Evolutionary conservation across 805 yeast species (phyloP).

Genomic region (Ogataea glucozyma): DNA sequence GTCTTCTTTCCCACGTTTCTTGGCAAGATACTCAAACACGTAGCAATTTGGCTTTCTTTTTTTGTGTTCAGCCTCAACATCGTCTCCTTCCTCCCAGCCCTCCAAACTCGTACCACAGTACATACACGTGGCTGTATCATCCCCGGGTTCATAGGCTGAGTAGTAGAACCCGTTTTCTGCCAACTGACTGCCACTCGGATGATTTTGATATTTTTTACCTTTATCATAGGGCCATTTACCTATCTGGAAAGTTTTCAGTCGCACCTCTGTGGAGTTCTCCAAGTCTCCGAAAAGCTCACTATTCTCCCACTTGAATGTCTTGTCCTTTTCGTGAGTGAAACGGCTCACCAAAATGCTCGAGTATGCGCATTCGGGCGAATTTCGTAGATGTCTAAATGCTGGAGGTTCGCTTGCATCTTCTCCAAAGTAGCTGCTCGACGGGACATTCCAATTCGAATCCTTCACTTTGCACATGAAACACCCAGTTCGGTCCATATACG

Average conservation of each 20-base stretch:
- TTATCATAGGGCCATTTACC: conserved; percentile 47
- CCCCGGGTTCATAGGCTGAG: conserved; percentile 46
- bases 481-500: conserved; percentile 49
- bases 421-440: not conserved
- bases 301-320: conserved; percentile 22
- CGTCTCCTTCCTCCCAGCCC: conserved; percentile 72
- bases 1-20: not conserved
- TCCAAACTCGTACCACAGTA: conserved; percentile 64
- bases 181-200: conserved; percentile 44
- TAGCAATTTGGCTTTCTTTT: conserved; percentile 44
- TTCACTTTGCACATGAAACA: conserved; percentile 61
- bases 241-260: conserved; percentile 42
- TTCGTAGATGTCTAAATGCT: conserved; percentile 24
- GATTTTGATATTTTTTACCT: conserved; percentile 26
- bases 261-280: conserved; percentile 32
- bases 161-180: conserved; percentile 67
- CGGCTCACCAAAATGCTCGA: conserved; percentile 23
- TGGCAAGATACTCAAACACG: conserved; percentile 29
- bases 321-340: conserved; percentile 14
- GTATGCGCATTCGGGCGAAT: conserved; percentile 30
- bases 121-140: conserved; percentile 61
- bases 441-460: conserved; percentile 54
- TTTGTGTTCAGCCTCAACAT: conserved; percentile 61
- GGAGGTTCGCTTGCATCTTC: conserved; percentile 22
- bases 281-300: conserved; percentile 38